These are phyloP conservation scores for Aspergillus hortae DNA, from an alignment of 2,329 filamentous ascomycete genomes.

Conservation along the genomic window DNA sequence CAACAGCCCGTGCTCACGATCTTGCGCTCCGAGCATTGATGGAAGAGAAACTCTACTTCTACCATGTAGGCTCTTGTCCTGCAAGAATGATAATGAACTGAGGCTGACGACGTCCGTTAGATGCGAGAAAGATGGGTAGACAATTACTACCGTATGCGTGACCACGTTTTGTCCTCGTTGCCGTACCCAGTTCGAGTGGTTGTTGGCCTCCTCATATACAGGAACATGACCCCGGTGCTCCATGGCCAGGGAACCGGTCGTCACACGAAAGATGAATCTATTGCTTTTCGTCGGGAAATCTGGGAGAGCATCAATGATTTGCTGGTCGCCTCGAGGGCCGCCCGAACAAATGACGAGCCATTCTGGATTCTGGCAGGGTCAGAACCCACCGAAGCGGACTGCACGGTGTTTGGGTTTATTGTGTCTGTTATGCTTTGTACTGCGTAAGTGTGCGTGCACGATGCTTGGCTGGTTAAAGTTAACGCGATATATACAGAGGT, in stretches of 20 bases:
- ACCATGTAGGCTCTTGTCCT: constrained; percentile 36
- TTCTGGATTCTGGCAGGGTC: constrained; percentile 59
- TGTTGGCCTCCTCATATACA: constrained; percentile 51
- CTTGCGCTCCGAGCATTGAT: constrained; percentile 52
- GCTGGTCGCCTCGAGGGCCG: constrained; percentile 37
- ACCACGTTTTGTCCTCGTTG: constrained; percentile 46
- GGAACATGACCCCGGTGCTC: constrained; percentile 43
- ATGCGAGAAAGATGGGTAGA: constrained; percentile 55
- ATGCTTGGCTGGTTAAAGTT: constrained; percentile 2
- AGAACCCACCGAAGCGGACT: constrained; percentile 56
- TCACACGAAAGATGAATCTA: constrained; percentile 50
- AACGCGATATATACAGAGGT: constrained; percentile 29
- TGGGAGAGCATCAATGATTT: constrained; percentile 53
- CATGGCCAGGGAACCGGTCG: constrained; percentile 56
- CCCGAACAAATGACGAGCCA: constrained; percentile 27
- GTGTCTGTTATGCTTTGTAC: constrained; percentile 49
- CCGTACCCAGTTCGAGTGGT: constrained; percentile 52
- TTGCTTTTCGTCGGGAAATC: constrained; percentile 45
- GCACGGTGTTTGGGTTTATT: constrained; percentile 57
- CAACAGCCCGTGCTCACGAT: constrained; percentile 45
- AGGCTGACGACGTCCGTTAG: constrained; percentile 19
- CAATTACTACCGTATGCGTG: constrained; percentile 59
- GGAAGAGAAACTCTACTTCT: constrained; percentile 61
- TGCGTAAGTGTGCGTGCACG: constrained; percentile 46
- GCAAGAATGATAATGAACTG: too few relatives aligned